Conservation (phyloP, 257 asterid genomes). For the Ballota nigra region DNA sequence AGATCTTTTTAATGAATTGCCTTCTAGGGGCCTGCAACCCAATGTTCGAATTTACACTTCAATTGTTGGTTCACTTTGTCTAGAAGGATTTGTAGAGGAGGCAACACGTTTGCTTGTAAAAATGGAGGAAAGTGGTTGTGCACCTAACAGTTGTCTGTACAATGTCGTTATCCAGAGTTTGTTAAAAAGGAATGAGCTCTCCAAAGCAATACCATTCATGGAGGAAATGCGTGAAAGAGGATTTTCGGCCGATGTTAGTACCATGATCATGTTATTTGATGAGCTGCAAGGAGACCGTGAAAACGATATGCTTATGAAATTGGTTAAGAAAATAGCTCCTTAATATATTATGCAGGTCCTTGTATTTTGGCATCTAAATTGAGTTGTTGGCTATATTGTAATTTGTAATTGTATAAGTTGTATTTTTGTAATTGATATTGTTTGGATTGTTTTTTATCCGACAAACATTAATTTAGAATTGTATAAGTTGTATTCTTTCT, state of each 20-base stretch:
- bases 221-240: not conserved
- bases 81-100: not conserved
- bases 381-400: not conserved
- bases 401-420: not conserved
- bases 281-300: not conserved
- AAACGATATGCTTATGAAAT: not conserved
- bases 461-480: too few species aligned
- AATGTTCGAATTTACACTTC: not conserved
- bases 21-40: not conserved
- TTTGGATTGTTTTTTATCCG: too few species aligned
- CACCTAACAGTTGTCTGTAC: not conserved
- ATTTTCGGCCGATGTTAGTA: not conserved
- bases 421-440: too few species aligned
- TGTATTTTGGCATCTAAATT: not conserved
- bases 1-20: not conserved
- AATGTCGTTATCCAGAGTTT: not conserved
- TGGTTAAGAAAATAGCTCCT: too few species aligned
- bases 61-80: not conserved
- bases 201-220: not conserved
- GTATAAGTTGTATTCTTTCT: too few species aligned
- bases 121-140: not conserved
- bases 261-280: not conserved
- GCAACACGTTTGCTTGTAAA: not conserved
- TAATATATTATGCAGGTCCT: not conserved
- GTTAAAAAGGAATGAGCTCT: not conserved